A percentile compares a stretch with the other conserved stretches of the same genome.
phyloP scores from a whole-genome alignment of 108 stramenopile species.

The Nitzschia sp. region DNA sequence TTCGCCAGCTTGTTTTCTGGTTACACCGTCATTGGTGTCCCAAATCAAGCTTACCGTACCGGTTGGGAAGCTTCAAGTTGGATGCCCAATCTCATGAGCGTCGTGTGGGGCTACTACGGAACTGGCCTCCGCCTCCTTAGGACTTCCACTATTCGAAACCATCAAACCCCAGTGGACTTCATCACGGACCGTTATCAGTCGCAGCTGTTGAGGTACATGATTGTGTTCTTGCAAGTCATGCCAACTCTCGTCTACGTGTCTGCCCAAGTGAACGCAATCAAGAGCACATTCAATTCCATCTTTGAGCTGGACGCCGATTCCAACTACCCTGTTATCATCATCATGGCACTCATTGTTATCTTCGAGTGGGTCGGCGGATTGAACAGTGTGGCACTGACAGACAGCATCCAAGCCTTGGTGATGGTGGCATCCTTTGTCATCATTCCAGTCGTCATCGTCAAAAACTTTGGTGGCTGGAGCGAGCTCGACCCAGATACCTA shows the following conservation, averaged over 20 bases:
- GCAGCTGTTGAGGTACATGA: constrained; percentile 32
- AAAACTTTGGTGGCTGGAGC: constrained; percentile 30
- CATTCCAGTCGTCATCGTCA: constrained; percentile 19
- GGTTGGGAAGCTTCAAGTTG: constrained; percentile 29
- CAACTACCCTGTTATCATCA: constrained; percentile 28
- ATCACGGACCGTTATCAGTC: constrained; percentile 44
- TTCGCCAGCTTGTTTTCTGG: constrained; percentile 41
- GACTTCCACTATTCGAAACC: constrained; percentile 27
- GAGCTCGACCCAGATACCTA: constrained; percentile 27
- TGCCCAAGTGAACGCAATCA: constrained; percentile 34
- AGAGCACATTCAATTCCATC: constrained; percentile 37
- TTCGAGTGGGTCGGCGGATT: constrained; percentile 47
- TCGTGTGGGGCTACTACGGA: constrained; percentile 26
- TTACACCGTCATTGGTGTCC: constrained; percentile 42
- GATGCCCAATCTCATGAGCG: constrained; percentile 8
- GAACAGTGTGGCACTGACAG: constrained; percentile 31
- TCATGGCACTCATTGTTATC: constrained; percentile 30
- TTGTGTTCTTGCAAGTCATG: constrained; percentile 37
- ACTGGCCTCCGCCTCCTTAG: constrained; percentile 35
- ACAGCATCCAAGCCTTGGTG: constrained; percentile 31
- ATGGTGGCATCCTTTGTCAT: constrained; percentile 29
- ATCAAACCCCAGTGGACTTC: constrained; percentile 41
- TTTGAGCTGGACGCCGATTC: constrained; percentile 29
- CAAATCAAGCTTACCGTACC: constrained; percentile 24
- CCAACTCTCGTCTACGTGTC: constrained; percentile 34